Evolutionary conservation across 495 filamentous ascomycete genomes (phyloP).

Genomic region (Eremomyces bilateralis): DNA sequence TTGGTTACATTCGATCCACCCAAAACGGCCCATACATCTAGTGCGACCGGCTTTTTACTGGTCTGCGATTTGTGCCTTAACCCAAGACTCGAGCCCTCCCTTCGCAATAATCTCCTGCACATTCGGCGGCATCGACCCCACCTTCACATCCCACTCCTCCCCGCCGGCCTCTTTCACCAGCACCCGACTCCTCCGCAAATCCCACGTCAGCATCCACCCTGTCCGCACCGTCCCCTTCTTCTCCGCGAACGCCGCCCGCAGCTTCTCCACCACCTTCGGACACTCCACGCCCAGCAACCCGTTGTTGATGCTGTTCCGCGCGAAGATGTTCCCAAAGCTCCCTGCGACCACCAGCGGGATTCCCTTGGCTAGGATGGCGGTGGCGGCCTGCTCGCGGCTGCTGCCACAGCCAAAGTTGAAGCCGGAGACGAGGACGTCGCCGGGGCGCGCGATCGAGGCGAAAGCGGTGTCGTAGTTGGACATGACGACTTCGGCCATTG

Average conservation of each 20-base stretch:
- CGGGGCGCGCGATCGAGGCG: slow-evolving; percentile 28
- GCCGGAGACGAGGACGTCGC: slow-evolving; percentile 66
- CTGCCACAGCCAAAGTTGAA: slow-evolving; percentile 82
- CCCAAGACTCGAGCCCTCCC: slow-evolving; percentile 34
- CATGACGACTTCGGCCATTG: slow-evolving; percentile 83
- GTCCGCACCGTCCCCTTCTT: slow-evolving; percentile 44
- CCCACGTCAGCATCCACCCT: slow-evolving; percentile 77
- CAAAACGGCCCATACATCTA: slow-evolving; percentile 1
- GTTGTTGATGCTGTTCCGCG: slow-evolving; percentile 81
- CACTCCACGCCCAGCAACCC: slow-evolving; percentile 70
- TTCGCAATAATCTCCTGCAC: slow-evolving; percentile 63
- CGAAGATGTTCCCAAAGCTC: slow-evolving; percentile 80
- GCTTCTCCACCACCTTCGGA: slow-evolving; percentile 43
- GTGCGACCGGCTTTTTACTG: too few species aligned
- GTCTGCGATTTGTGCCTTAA: slow-evolving; percentile 47
- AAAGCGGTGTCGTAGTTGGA: slow-evolving; percentile 73
- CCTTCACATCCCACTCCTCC: slow-evolving; percentile 50
- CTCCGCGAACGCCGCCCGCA: slow-evolving; percentile 38
- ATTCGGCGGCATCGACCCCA: slow-evolving; percentile 68
- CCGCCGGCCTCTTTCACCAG: slow-evolving; percentile 47
- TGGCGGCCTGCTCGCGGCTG: slow-evolving; percentile 74
- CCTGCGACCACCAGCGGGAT: slow-evolving; percentile 71
- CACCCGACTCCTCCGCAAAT: slow-evolving; percentile 51
- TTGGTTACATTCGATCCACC: neutral
- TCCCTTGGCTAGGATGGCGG: slow-evolving; percentile 63